Evolutionary conservation across 2,329 filamentous ascomycete species (phyloP).

Genomic region (Colletotrichum coccodes): DNA sequence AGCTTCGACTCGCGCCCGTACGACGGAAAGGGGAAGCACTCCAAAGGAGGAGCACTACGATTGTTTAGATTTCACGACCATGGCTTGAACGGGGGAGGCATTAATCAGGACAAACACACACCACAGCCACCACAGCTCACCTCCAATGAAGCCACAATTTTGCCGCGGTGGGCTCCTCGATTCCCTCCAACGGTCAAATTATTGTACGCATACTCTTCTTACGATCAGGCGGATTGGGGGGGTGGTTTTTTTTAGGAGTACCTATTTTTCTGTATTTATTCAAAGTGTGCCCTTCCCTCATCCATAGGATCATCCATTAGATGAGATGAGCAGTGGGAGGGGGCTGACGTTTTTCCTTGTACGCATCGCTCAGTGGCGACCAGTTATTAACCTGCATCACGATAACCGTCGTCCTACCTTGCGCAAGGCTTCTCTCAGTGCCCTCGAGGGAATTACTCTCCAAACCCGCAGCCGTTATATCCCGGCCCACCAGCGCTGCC

Average conservation of each 20-base stretch:
- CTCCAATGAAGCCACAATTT: conserved; percentile 21
- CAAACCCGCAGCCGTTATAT: neutral
- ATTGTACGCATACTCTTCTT: conserved; percentile 27
- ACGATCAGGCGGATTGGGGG: conserved; percentile 17
- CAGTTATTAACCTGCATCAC: neutral
- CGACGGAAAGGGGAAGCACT: conserved; percentile 15
- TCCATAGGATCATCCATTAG: neutral
- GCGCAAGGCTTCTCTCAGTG: neutral
- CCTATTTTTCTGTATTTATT: conserved; percentile 26
- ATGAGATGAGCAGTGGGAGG: neutral
- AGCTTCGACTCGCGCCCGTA: neutral
- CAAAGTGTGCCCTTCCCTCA: neutral
- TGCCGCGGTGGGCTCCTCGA: conserved; percentile 21
- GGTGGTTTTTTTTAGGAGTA: neutral
- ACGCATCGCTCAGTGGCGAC: conserved; percentile 21
- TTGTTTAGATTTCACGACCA: conserved; percentile 30
- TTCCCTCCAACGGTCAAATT: conserved; percentile 23
- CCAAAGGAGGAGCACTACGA: conserved; percentile 16
- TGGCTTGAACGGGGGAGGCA: conserved; percentile 8
- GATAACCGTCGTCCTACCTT: neutral
- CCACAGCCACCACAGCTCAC: neutral
- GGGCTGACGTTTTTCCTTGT: conserved; percentile 4
- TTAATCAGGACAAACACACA: conserved; percentile 7
- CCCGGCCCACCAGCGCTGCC: neutral
- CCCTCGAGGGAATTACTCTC: neutral